Percentiles rank a stretch among this genome's conserved stretches.
Evolutionary conservation across 2,329 filamentous ascomycete genomes (phyloP).

Genomic region (Orbilia oligospora): DNA sequence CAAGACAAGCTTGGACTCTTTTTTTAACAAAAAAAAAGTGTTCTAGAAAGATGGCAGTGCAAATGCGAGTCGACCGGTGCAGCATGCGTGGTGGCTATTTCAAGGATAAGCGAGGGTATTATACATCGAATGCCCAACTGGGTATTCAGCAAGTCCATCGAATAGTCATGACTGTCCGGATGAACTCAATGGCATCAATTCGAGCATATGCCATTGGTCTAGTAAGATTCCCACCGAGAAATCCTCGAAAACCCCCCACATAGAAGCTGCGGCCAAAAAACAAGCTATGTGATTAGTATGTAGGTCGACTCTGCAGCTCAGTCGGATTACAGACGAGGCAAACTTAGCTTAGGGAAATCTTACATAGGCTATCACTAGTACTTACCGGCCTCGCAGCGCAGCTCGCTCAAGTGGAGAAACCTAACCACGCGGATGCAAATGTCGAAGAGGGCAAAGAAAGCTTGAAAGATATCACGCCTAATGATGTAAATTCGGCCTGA

Average conservation of each 20-base stretch:
- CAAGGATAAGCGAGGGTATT: background rate
- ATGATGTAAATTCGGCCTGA: slow-evolving; percentile 22
- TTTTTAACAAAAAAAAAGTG: background rate
- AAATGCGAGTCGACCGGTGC: background rate
- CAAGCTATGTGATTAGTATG: slow-evolving; percentile 9
- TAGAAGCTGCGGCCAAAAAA: background rate
- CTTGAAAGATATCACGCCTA: slow-evolving; percentile 17
- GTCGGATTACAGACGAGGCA: slow-evolving; percentile 8
- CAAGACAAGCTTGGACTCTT: too few relatives aligned
- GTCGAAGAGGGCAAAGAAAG: background rate
- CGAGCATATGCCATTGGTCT: background rate
- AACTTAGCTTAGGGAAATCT: background rate
- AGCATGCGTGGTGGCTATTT: slow-evolving; percentile 1
- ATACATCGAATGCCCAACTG: background rate
- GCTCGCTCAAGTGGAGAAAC: background rate
- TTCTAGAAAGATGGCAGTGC: slow-evolving; percentile 11
- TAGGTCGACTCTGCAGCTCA: slow-evolving; percentile 3
- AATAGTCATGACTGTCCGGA: background rate
- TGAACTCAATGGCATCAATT: background rate
- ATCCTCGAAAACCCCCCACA: slow-evolving; percentile 13
- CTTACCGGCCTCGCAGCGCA: too few relatives aligned
- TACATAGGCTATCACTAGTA: too few relatives aligned
- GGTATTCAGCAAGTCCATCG: background rate
- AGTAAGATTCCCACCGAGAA: background rate
- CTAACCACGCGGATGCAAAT: slow-evolving; percentile 17